Conservation (phyloP, 2,329 filamentous ascomycete genomes). For the Talaromyces sp. region DNA sequence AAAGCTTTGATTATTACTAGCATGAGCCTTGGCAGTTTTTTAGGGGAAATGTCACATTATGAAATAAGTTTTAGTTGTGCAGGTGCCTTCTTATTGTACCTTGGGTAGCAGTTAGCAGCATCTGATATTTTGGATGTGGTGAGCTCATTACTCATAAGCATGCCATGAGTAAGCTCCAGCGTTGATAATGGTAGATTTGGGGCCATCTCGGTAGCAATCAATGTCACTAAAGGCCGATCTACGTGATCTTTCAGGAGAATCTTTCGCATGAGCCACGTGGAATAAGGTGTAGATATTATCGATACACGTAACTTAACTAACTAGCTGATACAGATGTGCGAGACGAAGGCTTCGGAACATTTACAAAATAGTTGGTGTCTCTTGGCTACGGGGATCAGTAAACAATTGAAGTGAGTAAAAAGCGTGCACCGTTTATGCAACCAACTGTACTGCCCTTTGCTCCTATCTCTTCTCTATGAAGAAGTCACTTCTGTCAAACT, state of each 20-base stretch:
- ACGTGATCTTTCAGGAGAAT: no score
- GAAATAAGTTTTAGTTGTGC: constrained; percentile 17
- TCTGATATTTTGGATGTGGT: constrained; percentile 15
- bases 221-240: not conserved
- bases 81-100: constrained; percentile 13
- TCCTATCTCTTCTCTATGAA: not conserved
- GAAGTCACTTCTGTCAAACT: not conserved
- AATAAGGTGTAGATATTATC: no score
- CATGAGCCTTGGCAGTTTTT: constrained; percentile 23
- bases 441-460: not conserved
- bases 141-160: constrained; percentile 15
- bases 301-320: no score
- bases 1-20: constrained; percentile 30
- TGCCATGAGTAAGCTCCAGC: constrained; percentile 6
- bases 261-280: no score
- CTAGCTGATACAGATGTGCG: no score
- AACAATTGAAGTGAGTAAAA: constrained; percentile 10
- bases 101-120: constrained; percentile 16
- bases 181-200: not conserved
- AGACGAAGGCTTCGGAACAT: not conserved
- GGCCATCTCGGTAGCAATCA: constrained; percentile 2
- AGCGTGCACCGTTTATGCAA: constrained; percentile 10
- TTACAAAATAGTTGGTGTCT: constrained; percentile 1
- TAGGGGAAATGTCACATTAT: constrained; percentile 18
- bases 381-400: constrained; percentile 7